These are phyloP conservation scores for Backusella tuberculispora DNA, from an alignment of 192 early-diverging fungal genomes.

Conservation along the genomic window DNA sequence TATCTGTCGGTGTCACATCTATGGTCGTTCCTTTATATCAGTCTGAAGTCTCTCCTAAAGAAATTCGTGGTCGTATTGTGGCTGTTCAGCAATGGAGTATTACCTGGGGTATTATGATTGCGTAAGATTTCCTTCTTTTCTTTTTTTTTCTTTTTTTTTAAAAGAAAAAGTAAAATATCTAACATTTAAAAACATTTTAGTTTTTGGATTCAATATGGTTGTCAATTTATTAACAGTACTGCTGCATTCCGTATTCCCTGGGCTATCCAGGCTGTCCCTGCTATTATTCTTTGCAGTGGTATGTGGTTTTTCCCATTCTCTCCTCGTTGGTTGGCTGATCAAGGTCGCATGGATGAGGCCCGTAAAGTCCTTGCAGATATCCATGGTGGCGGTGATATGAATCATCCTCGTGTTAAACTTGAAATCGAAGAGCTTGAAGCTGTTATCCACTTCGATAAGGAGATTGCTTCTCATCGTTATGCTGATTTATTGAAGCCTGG, in stretches of 20 bases:
- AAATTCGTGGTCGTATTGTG: constrained; percentile 85
- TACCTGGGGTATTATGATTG: constrained; percentile 81
- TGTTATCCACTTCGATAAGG: constrained; percentile 64
- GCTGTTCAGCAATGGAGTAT: constrained; percentile 92
- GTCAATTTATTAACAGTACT: constrained; percentile 40
- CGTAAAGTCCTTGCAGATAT: constrained; percentile 66
- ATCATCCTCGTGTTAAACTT: constrained; percentile 39
- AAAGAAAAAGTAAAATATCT: constrained; percentile 45
- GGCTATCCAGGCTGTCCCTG: constrained; percentile 83
- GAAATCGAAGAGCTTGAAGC: constrained; percentile 79
- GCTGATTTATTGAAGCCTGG: constrained; percentile 57
- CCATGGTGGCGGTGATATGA: constrained; percentile 63
- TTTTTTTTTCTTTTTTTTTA: constrained; percentile 12
- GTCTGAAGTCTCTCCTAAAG: constrained; percentile 81
- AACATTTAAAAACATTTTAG: constrained; percentile 27
- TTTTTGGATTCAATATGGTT: constrained; percentile 65
- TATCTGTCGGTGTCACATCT: constrained; percentile 79
- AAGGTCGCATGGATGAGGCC: constrained; percentile 72
- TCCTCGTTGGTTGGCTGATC: constrained; percentile 82
- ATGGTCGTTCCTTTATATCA: constrained; percentile 75
- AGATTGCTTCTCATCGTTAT: constrained; percentile 67
- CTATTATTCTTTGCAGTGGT: constrained; percentile 64
- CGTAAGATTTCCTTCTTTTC: constrained; percentile 35
- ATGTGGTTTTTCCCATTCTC: constrained; percentile 84
- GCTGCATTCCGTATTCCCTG: constrained; percentile 83